A percentile compares a stretch with the other conserved stretches of the same genome.
These are phyloP conservation scores for Phoma sp. DNA, from an alignment of 2,329 filamentous ascomycete species.

Conservation along the genomic window DNA sequence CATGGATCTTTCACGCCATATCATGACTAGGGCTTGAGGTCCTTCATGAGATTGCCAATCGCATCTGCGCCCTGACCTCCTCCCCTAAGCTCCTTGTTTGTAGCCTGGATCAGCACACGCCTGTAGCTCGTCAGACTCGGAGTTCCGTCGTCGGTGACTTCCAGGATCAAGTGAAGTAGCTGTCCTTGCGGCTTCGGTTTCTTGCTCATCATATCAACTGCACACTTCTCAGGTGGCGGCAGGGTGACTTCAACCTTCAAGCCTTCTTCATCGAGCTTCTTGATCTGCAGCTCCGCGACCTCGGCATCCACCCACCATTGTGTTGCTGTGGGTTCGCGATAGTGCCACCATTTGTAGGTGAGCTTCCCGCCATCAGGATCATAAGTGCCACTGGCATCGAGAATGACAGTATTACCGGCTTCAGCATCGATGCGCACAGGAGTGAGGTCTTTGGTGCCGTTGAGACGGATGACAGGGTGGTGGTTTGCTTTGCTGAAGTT, in stretches of 20 bases:
- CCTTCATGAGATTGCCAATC: conserved; percentile 5
- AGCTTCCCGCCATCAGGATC: conserved; percentile 55
- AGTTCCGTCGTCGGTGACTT: conserved; percentile 54
- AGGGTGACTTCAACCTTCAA: conserved; percentile 48
- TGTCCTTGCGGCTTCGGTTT: conserved; percentile 51
- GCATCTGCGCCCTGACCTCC: conserved; percentile 12
- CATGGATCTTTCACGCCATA: too few relatives aligned
- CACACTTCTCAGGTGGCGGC: conserved; percentile 51
- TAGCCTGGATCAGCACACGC: conserved; percentile 50
- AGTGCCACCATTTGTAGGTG: conserved; percentile 59
- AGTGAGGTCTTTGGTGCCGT: conserved; percentile 45
- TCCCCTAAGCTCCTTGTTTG: conserved; percentile 39
- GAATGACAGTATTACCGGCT: conserved; percentile 47
- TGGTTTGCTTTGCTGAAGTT: conserved; percentile 52
- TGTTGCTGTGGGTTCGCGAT: conserved; percentile 51
- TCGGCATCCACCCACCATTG: conserved; percentile 53
- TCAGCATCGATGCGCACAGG: conserved; percentile 51
- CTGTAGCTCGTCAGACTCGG: conserved; percentile 57
- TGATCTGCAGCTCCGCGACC: conserved; percentile 48
- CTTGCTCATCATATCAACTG: conserved; percentile 45
- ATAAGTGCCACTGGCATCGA: conserved; percentile 56
- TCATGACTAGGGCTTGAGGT: not conserved
- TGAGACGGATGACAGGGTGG: conserved; percentile 56
- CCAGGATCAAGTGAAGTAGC: conserved; percentile 57
- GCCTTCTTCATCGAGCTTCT: conserved; percentile 36